phyloP scores from a whole-genome alignment of 352 stramenopile genomes.

The Phytophthora fragariaefolia region DNA sequence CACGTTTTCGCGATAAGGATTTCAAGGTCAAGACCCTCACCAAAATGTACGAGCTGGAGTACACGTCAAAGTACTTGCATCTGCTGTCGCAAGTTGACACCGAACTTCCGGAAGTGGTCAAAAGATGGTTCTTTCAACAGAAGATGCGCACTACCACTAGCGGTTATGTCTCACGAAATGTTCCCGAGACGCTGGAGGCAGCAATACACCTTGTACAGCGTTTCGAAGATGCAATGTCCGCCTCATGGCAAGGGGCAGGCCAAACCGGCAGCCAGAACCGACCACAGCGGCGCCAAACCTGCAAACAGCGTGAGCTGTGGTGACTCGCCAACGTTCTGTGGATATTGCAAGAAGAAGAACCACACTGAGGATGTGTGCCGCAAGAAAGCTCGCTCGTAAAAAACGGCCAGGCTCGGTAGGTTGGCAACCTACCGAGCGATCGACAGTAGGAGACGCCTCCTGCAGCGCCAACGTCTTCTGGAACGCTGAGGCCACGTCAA shows the following conservation, averaged over 20 bases:
- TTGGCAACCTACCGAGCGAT: conserved; percentile 17
- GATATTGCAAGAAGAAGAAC: conserved; percentile 17
- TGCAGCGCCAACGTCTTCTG: conserved; percentile 7
- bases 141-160: conserved; percentile 12
- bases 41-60: conserved; percentile 19
- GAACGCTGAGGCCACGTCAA: not conserved
- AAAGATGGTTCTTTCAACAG: conserved; percentile 17
- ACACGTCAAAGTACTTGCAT: conserved; percentile 9
- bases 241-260: conserved; percentile 13
- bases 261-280: conserved; percentile 10
- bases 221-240: conserved; percentile 13
- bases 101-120: conserved; percentile 9
- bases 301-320: conserved; percentile 2
- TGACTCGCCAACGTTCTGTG: not conserved
- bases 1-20: conserved; percentile 16
- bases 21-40: conserved; percentile 16
- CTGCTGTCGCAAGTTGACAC: conserved; percentile 6
- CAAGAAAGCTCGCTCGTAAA: conserved; percentile 14
- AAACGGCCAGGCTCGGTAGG: conserved; percentile 20
- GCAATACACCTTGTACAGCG: conserved; percentile 6
- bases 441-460: not conserved
- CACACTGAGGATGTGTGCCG: conserved; percentile 21
- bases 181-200: conserved; percentile 5
- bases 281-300: not conserved
- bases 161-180: conserved; percentile 12